A percentile compares a stretch with the other conserved stretches of the same genome.
Evolutionary conservation across 257 asterid species (phyloP).

Genomic region (Lycium ferocissimum): DNA sequence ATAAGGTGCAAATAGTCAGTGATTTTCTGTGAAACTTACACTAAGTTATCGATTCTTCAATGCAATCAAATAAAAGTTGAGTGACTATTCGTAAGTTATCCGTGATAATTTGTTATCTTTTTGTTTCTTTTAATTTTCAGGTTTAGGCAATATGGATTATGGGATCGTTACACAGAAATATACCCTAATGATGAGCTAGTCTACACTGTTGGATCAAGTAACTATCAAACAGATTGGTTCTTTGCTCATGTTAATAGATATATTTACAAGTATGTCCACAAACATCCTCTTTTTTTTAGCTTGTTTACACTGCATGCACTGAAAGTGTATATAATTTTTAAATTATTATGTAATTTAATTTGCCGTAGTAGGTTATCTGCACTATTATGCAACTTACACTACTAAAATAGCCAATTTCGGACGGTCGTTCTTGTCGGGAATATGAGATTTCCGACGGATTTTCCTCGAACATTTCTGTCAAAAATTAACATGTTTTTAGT

Average conservation of each 20-base stretch:
- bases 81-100: neutral
- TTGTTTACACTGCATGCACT: neutral
- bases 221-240: conserved; percentile 63
- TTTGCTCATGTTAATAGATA: conserved; percentile 64
- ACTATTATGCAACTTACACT: neutral
- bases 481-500: neutral
- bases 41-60: neutral
- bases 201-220: conserved; percentile 56
- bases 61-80: neutral
- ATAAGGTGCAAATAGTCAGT: too few species aligned
- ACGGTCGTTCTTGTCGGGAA: neutral
- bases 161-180: conserved; percentile 54
- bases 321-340: neutral
- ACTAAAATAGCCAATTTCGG: neutral
- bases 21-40: too few species aligned
- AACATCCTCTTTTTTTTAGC: neutral
- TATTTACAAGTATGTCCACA: neutral
- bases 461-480: neutral
- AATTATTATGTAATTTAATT: neutral
- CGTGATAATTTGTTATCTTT: neutral
- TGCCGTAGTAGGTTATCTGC: neutral
- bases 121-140: conserved; percentile 27
- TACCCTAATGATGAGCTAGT: conserved; percentile 51
- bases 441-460: too few species aligned
- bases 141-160: conserved; percentile 68